A percentile compares a stretch with the other conserved stretches of the same genome.
These are phyloP conservation scores for Andrographis paniculata DNA, from an alignment of 305 asterid species.

Conservation along the genomic window DNA sequence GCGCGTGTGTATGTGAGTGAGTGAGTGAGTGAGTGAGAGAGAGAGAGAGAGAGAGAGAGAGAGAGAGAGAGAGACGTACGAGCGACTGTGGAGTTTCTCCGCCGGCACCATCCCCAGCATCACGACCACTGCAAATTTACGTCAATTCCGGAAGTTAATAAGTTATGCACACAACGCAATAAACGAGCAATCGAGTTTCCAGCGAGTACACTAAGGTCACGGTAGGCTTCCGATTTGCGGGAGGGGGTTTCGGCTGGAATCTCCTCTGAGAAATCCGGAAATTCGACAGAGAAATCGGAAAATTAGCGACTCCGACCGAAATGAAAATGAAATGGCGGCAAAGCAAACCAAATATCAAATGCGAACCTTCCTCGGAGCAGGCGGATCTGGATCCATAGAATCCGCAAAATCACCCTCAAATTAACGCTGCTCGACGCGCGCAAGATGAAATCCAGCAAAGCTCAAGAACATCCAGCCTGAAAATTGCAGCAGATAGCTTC, in stretches of 20 bases:
- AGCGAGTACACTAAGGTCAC: conserved; percentile 20
- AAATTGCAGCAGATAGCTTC: not conserved
- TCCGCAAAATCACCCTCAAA: not conserved
- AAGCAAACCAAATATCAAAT: conserved; percentile 2
- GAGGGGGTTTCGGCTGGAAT: conserved; percentile 42
- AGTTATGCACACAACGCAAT: not conserved
- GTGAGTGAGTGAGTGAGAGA: no score
- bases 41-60: no score
- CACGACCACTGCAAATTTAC: conserved; percentile 21
- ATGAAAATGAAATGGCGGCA: not conserved
- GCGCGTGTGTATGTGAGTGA: no score
- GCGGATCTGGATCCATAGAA: conserved; percentile 24
- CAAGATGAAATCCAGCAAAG: not conserved
- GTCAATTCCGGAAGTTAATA: not conserved
- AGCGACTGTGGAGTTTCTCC: conserved; percentile 22
- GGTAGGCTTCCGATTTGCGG: conserved; percentile 16
- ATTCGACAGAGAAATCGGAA: not conserved
- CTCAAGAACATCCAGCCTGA: not conserved
- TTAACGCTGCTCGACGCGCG: not conserved
- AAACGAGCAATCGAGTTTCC: conserved; percentile 1
- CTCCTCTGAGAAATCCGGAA: conserved; percentile 23
- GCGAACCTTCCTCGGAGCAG: conserved; percentile 37
- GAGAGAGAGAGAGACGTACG: conserved; percentile 11
- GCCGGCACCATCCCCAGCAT: conserved; percentile 12
- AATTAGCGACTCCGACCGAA: not conserved